Base-by-base conservation (phyloP, 306 rosid genomes). In the Rubus idaeus region DNA sequence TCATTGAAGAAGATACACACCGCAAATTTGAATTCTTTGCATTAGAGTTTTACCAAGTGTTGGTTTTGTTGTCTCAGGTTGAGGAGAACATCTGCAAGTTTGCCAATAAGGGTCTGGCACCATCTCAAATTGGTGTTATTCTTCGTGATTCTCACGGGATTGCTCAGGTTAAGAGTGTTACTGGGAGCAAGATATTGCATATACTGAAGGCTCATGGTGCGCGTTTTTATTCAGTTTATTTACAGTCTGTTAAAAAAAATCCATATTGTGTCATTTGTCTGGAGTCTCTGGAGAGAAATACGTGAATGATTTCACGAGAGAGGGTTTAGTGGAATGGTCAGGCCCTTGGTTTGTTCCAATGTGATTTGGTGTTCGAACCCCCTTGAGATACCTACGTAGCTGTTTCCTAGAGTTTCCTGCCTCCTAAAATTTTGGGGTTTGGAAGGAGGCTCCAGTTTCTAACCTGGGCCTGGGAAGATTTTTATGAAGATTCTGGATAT, bases 91-190 rank as follows among this genome's bases (percentile, higher is more conserved):
- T 91, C 76, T 90, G 93, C 84, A 93, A 93, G 82, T 93, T 93
- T 65, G 96, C 97, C 4, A 93, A 93, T 79, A 93, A 93, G 90
- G 98, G 98, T 46, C 13, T 93, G 90, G 84, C 95, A 16, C 98
- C 98, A 1, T 93, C 98, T 41, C 98, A 93, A 86, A 93, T 93
- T 75, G 98, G 98, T 84, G 96, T 91, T n/a, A 88, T 93, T 76
- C 96, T 93, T 75, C 91, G 91, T 77, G 97, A 91, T 76, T 90
- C 97, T 47, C 89, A 91, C 8, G 95, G 95, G 37, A 91, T 93
- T 81, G 95, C 95, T 30, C 94, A 89, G 84, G 94, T 91, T 37
- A 89, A 51, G 84, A 88, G 87, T 77, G 91, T 91, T 10, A 85
- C 97, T 2, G 95, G 93, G 46, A 91, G 84, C 88, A 91, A 90